Evolutionary conservation across 768 basidiomycete genomes (phyloP), one percentile per base, ranked within the genome.

Genomic region (Fomitopsis serialis): DNA sequence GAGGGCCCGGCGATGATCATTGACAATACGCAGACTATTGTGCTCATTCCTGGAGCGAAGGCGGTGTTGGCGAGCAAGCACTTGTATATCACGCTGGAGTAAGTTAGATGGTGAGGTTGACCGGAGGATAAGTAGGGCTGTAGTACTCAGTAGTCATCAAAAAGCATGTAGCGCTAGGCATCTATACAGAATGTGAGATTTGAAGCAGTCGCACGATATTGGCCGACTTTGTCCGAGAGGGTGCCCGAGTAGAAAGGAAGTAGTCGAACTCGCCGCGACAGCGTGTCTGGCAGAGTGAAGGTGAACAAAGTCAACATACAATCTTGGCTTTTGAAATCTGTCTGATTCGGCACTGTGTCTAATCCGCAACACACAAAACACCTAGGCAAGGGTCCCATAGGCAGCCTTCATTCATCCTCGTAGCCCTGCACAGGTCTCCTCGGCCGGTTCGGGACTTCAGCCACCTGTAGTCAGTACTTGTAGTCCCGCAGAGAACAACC

Each of bases 1-100:
- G 69, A 78, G 42, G 96, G 95, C 8, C 94, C 96, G 9, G 92
- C 93, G 34, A 87, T 98, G 81, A 87, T 98, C 56, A 90, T 97
- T 61, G 95, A 98, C 68, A 77, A 91, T 59, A 98, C 95, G 21
- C 96, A 97, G 73, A 97, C 95, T 22, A 91, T 98, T 55, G 87
- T 98, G 29, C 70, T 98, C 3, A 82, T 92, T 21, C 88, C 91
- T 0, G 82, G 78, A 15, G 82, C 87, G 47, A 79, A 68, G 63
- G 87, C 81, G 19, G 71, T 87, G 8, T 63, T 91, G 52, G 79
- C 84, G 45, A 84, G 80, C 52, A 85, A 82, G 58, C 87, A 90
- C 66, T 65, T 93, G 69, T 75, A 76, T 44, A 74, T 82, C 58
- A 76, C 73, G 1, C 60, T 81, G 34, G 62, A 70, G 43, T 68